Evolutionary conservation across 2,329 filamentous ascomycete genomes (phyloP), one percentile per base, ranked within the genome.

Genomic region (Magnaporthiopsis incrustans): DNA sequence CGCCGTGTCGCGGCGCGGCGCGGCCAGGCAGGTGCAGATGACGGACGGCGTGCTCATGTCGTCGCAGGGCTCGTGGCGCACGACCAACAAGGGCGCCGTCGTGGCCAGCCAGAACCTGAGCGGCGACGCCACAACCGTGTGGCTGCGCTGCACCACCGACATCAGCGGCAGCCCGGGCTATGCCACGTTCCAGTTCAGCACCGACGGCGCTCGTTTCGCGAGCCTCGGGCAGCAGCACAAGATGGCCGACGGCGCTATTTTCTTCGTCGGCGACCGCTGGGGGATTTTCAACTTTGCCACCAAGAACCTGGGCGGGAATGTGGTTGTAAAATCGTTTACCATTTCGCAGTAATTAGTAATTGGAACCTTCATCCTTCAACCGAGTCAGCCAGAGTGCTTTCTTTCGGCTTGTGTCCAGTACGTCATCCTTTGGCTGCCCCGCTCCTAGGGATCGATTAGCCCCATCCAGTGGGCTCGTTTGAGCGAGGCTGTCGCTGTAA

Each of bases 251-350:
- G 73, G 75, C 11, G 82, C 79, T 79, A 67, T 72, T 4, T 81
- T 77, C 69, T 82, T 82, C 62, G 76, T 79, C 65, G 81, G 78
- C 0, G 82, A 82, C 65, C 73, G 80, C 0, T 82, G 73, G 67
- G 80, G 76, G 0, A 77, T 82, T n/a, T 82, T 82, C 66, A 82
- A 82, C 67, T 80, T 74, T 70, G 80, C 79, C 0, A 81, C 79
- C 4, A 73, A 72, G 53, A 69, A 67, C 0, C 67, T 80, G 8
- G 79, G 79, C 0, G 80, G 80, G 0, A 64, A 68, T 61, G 65
- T 70, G 4, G 67, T 64, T 38, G 68, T 70, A 14, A 18, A 56
- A 15, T 56, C 50, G 50, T 56, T 56, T 56, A 56, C 50, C 32
- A 33, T 33, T 33, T 33, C 32, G 32, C 32, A 33, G 32, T 33